Conservation (phyloP, 345 rosid species). For the Eucalyptus sp. region DNA sequence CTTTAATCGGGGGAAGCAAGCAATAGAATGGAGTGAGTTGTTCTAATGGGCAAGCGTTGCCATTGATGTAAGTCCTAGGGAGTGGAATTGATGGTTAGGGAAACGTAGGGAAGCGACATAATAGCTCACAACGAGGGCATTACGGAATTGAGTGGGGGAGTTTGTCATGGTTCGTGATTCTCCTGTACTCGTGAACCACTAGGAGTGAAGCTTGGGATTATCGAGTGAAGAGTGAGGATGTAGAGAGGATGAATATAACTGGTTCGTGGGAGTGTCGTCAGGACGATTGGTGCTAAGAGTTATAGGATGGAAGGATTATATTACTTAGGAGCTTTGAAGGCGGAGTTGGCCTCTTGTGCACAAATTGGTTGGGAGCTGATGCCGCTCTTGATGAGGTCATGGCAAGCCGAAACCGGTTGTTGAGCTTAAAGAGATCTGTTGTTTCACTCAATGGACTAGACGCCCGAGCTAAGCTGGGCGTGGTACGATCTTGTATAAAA, state of each 20-base stretch:
- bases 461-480: rapidly evolving
- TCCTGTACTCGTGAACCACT: rapidly evolving
- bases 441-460: too few relatives aligned
- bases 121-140: rapidly evolving
- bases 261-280: rapidly evolving
- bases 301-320: rapidly evolving
- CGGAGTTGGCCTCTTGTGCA: rapidly evolving
- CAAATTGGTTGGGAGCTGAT: too few relatives aligned
- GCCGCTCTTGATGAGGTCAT: rapidly evolving
- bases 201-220: too few relatives aligned
- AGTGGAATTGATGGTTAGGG: not conserved
- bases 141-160: too few relatives aligned
- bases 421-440: too few relatives aligned
- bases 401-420: too few relatives aligned
- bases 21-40: not conserved
- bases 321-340: too few relatives aligned
- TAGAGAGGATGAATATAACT: too few relatives aligned
- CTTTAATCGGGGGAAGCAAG: not conserved
- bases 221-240: too few relatives aligned
- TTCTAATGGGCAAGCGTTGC: not conserved
- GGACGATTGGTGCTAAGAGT: too few relatives aligned
- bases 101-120: rapidly evolving
- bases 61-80: not conserved
- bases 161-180: too few relatives aligned
- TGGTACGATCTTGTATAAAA: too few relatives aligned